Conservation (phyloP, 2,329 filamentous ascomycete species). For the Clarireedia paspali region DNA sequence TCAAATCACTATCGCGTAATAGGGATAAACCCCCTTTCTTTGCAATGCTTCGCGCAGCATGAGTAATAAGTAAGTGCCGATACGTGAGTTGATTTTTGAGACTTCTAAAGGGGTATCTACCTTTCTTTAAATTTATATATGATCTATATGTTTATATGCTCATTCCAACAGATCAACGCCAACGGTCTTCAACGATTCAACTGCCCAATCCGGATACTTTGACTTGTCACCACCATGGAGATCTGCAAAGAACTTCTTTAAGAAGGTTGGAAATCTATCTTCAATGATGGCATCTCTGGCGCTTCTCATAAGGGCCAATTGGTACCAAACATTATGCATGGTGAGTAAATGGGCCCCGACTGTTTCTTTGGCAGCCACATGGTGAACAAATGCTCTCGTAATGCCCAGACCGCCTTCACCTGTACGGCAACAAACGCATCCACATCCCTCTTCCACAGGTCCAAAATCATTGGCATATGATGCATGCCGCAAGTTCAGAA, state of each 20-base stretch:
- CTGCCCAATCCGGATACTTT: conserved; percentile 75
- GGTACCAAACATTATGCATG: conserved; percentile 93
- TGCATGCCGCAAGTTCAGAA: conserved; percentile 77
- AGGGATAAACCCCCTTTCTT: neutral
- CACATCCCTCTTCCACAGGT: conserved; percentile 76
- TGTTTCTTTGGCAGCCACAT: conserved; percentile 90
- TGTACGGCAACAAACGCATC: conserved; percentile 67
- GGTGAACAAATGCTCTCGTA: conserved; percentile 83
- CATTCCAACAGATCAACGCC: conserved; percentile 60
- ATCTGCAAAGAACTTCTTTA: conserved; percentile 69
- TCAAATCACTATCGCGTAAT: too few relatives aligned
- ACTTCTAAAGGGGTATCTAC: conserved; percentile 7
- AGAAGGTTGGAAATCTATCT: conserved; percentile 70
- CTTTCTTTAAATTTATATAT: neutral
- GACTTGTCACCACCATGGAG: conserved; percentile 57
- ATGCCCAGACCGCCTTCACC: conserved; percentile 68
- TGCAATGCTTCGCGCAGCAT: too few relatives aligned
- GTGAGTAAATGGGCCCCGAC: conserved; percentile 78
- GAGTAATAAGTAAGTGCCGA: neutral
- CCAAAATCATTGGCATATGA: conserved; percentile 72
- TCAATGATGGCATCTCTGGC: conserved; percentile 71
- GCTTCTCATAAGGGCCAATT: conserved; percentile 73
- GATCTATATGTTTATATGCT: neutral
- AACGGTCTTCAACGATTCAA: conserved; percentile 70
- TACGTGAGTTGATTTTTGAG: neutral